phyloP scores from a whole-genome alignment of 2,329 filamentous ascomycete genomes.

The Penicillium sp. region DNA sequence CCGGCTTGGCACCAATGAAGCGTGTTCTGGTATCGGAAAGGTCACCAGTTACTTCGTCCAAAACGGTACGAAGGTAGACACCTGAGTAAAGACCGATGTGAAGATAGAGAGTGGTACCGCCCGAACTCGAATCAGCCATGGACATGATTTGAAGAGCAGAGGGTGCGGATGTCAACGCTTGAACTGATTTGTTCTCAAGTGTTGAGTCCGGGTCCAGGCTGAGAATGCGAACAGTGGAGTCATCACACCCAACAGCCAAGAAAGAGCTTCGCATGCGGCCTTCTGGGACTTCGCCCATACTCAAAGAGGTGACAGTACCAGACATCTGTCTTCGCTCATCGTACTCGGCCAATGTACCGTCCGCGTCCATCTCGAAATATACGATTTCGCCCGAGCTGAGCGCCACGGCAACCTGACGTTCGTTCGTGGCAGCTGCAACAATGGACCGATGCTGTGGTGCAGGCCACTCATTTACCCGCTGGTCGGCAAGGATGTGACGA shows the following conservation, averaged over 20 bases:
- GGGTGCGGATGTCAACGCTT: conserved; percentile 86
- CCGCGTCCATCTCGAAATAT: conserved; percentile 95
- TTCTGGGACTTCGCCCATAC: conserved; percentile 86
- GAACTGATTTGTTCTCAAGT: conserved; percentile 89
- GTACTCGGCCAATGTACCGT: conserved; percentile 88
- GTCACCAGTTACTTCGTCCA: conserved; percentile 94
- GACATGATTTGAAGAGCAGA: conserved; percentile 87
- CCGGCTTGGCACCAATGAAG: conserved; percentile 86
- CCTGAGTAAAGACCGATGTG: conserved; percentile 96
- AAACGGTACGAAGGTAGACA: conserved; percentile 89
- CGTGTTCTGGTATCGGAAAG: conserved; percentile 91
- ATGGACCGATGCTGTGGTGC: conserved; percentile 92
- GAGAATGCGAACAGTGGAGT: conserved; percentile 90
- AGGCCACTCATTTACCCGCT: conserved; percentile 86
- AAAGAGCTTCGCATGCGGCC: conserved; percentile 87
- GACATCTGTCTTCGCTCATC: conserved; percentile 95
- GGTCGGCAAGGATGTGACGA: conserved; percentile 75
- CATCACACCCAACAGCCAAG: conserved; percentile 92
- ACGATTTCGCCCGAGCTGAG: conserved; percentile 95
- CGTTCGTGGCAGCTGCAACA: conserved; percentile 89
- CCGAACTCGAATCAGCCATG: conserved; percentile 91
- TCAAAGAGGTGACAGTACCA: conserved; percentile 91
- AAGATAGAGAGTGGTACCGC: conserved; percentile 83
- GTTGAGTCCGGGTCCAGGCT: conserved; percentile 88
- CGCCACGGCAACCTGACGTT: conserved; percentile 87